A percentile compares a stretch with the other conserved stretches of the same genome.
These are phyloP conservation scores for Trichocladium antarcticum DNA, from an alignment of 495 filamentous ascomycete genomes.

Conservation along the genomic window DNA sequence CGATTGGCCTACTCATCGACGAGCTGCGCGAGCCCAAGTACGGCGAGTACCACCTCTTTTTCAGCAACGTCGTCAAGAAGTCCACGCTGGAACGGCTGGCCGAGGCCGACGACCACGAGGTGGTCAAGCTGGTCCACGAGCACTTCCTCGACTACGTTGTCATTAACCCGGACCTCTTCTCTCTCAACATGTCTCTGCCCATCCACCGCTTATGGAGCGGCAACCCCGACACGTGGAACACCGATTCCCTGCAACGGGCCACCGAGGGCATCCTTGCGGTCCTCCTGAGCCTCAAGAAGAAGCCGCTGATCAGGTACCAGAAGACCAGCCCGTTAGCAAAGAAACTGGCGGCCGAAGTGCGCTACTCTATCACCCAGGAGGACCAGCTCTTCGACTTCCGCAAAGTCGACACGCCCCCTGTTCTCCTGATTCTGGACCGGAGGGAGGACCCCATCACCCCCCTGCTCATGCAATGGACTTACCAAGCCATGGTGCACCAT, in stretches of 20 bases:
- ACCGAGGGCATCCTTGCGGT: slow-evolving; percentile 78
- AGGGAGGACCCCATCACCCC: slow-evolving; percentile 96
- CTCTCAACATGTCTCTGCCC: slow-evolving; percentile 64
- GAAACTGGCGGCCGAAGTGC: slow-evolving; percentile 83
- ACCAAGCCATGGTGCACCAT: slow-evolving; percentile 98
- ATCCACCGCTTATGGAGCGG: slow-evolving; percentile 67
- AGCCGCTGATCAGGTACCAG: slow-evolving; percentile 85
- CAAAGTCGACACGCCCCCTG: slow-evolving; percentile 87
- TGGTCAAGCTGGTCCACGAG: slow-evolving; percentile 84
- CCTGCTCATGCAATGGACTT: slow-evolving; percentile 93
- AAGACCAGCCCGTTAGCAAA: slow-evolving; percentile 84
- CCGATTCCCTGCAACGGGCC: slow-evolving; percentile 69
- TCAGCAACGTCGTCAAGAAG: slow-evolving; percentile 95
- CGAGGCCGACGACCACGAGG: slow-evolving; percentile 96
- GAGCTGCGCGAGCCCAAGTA: slow-evolving; percentile 95
- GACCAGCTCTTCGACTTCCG: slow-evolving; percentile 96
- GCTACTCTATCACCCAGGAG: slow-evolving; percentile 89
- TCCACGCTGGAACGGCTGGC: slow-evolving; percentile 89
- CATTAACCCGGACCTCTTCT: slow-evolving; percentile 88
- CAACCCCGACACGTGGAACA: slow-evolving; percentile 80
- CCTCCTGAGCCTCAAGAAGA: slow-evolving; percentile 85
- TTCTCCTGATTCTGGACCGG: slow-evolving; percentile 81
- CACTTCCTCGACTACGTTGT: slow-evolving; percentile 92
- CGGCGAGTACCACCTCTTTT: slow-evolving; percentile 93
- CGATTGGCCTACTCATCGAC: slow-evolving; percentile 87